Base-by-base conservation (phyloP, 75 land plant genomes). In the Pinus tabuliformis region DNA sequence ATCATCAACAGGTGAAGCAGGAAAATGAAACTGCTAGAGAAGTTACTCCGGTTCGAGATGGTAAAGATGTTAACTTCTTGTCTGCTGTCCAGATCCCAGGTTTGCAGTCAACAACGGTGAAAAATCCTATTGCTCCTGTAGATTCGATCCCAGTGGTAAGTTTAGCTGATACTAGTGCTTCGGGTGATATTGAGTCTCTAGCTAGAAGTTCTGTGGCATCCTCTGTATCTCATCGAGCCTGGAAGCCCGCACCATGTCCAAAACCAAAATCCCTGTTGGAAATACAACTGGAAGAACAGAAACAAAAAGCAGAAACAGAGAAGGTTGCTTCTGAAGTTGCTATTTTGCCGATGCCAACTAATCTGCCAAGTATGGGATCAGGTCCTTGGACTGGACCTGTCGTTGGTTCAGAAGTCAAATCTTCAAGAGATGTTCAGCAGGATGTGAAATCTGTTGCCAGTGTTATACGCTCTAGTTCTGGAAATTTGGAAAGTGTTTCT, bases 211-310 rank as follows among this genome's bases (percentile, higher is more conserved):
- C 62, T 14, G 39, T 58, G 5, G 72, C 78, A 60, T 37, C 73
- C 15, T 56, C 64, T 14, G 9, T 77, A 62, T 70, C 36, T 24
- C 78, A 82, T 13, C 72, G 84, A 11, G 91, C 86, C 12, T 91
- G 94, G 94, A 91, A 91, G 59, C 81, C 82, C 42, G 84, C 93
- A 61, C 79, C 85, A 59, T 80, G 87, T 60, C 70, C 87, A 72
- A 90, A 84, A 77, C 83, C 95, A 54, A 93, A 93, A 58, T 90
- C 95, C 17, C 84, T 93, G 30, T 52, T 85, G 49, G 95, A 93
- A 79, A 93, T 93, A 59, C 93, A 93, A 76, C 76, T 83, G 77
- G 95, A 93, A 73, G 91, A 93, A 73, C 91, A 88, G 60, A 14
- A 33, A 37, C 80, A 75, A 62, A 84, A 28, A 74, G 83, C 81